phyloP scores from a whole-genome alignment of 306 rosid species.

The Acacia crassicarpa region DNA sequence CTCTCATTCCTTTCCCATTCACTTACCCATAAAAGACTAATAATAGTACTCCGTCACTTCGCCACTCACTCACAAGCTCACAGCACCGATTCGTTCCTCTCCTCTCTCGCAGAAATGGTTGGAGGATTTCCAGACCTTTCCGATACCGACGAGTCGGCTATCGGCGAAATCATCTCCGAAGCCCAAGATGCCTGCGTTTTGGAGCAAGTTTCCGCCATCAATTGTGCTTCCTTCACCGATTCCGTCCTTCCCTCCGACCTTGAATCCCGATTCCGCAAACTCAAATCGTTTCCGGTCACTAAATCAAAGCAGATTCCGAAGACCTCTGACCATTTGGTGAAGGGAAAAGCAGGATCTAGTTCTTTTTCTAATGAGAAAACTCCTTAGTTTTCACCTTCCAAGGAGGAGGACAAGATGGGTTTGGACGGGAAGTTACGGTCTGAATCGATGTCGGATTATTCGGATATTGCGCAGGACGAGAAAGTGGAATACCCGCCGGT shows the following conservation, averaged over 20 bases:
- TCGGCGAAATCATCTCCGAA: constrained; percentile 67
- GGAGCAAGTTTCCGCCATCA: constrained; percentile 76
- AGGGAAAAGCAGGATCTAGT: constrained; percentile 5
- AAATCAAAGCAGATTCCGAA: constrained; percentile 24
- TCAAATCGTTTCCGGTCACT: constrained; percentile 69
- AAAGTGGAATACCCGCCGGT: no score
- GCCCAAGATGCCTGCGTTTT: constrained; percentile 66
- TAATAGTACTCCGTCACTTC: neutral
- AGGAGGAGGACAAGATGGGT: constrained; percentile 22
- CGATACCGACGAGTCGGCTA: constrained; percentile 65
- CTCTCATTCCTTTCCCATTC: neutral
- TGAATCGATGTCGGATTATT: constrained; percentile 22
- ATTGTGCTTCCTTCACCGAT: constrained; percentile 63
- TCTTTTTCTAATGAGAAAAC: constrained; percentile 8
- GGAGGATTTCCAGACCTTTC: constrained; percentile 56
- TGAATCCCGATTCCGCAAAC: constrained; percentile 75
- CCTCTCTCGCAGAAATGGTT: constrained; percentile 38
- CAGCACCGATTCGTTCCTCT: neutral
- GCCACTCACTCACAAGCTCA: neutral
- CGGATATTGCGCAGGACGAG: no score
- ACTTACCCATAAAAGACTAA: neutral
- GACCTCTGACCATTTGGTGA: neutral
- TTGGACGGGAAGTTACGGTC: constrained; percentile 16
- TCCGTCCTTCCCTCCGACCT: constrained; percentile 68
- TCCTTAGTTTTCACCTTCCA: constrained; percentile 33